phyloP scores from a whole-genome alignment of 1,139 yeast genomes.

The Pneumocystis murina region DNA sequence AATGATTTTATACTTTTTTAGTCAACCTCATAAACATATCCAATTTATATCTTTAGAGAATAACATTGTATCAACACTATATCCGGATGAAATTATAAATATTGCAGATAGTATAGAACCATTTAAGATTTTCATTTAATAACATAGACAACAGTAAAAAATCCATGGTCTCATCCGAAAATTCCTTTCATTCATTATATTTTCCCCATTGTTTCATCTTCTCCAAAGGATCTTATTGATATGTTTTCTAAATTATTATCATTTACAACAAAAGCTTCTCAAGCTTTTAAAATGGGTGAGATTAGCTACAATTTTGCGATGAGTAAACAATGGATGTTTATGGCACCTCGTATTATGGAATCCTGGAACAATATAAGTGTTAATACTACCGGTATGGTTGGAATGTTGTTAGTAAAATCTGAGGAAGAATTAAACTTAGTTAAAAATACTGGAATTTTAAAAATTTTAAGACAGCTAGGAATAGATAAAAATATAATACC shows the following conservation, averaged over 20 bases:
- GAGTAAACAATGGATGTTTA: conserved; percentile 68
- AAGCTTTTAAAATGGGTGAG: conserved; percentile 25
- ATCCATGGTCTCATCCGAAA: conserved; percentile 39
- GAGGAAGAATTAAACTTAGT: conserved; percentile 31
- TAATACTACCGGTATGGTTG: conserved; percentile 70
- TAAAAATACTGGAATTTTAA: conserved; percentile 21
- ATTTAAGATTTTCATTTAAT: background rate
- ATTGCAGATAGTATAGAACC: conserved; percentile 19
- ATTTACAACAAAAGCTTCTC: conserved; percentile 49
- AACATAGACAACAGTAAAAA: conserved; percentile 24
- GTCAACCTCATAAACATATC: conserved; percentile 82
- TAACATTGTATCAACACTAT: conserved; percentile 32
- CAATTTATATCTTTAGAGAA: conserved; percentile 56
- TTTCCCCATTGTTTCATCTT: conserved; percentile 36
- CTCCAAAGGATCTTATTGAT: conserved; percentile 40
- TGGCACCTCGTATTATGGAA: conserved; percentile 56
- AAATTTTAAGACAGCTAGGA: conserved; percentile 44
- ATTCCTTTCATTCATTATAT: conserved; percentile 76
- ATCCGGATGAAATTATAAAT: conserved; percentile 33
- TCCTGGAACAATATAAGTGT: conserved; percentile 33
- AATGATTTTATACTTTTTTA: conserved; percentile 18
- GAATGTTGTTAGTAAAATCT: conserved; percentile 61
- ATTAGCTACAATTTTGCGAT: conserved; percentile 67
- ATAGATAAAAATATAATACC: conserved; percentile 33
- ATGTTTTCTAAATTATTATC: conserved; percentile 57